A percentile compares a stretch with the other conserved stretches of the same genome.
Conservation (phyloP, 75 land plant species). For the Selaginella moellendorffii region DNA sequence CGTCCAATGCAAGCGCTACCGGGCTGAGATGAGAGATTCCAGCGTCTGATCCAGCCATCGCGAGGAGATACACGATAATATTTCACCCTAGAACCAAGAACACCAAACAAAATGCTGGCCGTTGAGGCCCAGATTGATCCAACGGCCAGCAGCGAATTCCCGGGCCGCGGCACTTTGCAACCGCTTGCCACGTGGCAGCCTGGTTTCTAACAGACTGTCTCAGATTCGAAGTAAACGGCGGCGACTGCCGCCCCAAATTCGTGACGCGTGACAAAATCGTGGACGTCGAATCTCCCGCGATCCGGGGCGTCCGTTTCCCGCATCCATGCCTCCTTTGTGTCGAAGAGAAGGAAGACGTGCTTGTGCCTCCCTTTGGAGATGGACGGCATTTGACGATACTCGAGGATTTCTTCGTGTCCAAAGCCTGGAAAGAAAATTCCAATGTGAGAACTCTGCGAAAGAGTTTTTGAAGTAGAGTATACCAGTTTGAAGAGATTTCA, state of each 20-base stretch:
- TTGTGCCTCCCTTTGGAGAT: not conserved
- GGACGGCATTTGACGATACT: not conserved
- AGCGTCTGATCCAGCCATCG: too few species aligned
- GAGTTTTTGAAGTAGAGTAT: too few species aligned
- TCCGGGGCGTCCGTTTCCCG: not conserved
- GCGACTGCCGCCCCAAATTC: not conserved
- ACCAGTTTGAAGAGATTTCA: too few species aligned
- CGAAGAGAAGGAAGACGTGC: not conserved
- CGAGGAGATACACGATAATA: too few species aligned
- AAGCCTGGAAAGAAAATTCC: not conserved
- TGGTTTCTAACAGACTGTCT: not conserved
- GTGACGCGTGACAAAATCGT: not conserved
- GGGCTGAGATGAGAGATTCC: too few species aligned
- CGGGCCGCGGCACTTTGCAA: too few species aligned
- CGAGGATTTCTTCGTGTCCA: not conserved
- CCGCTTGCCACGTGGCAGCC: too few species aligned
- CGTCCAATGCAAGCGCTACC: slow-evolving; percentile 12
- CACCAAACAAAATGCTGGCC: too few species aligned
- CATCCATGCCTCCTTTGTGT: not conserved
- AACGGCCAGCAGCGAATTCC: too few species aligned
- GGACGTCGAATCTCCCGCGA: not conserved
- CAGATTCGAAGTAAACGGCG: not conserved
- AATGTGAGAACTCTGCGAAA: too few species aligned
- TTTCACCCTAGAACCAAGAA: too few species aligned
- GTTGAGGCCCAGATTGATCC: too few species aligned